phyloP scores from a whole-genome alignment of 2,329 filamentous ascomycete genomes.

The Arachnomyces sp. region DNA sequence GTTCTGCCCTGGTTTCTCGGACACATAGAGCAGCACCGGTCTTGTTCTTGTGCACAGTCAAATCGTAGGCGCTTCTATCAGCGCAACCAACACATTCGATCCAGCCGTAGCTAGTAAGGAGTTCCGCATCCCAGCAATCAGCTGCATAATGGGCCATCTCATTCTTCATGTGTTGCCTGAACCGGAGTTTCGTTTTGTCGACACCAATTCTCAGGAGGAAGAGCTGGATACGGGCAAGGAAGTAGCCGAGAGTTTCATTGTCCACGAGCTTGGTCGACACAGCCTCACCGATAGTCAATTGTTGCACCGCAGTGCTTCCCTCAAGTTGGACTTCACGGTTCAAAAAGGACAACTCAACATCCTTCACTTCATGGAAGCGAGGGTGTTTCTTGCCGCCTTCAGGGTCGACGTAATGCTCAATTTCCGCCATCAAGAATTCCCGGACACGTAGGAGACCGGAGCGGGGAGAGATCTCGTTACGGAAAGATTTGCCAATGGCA shows the following conservation, averaged over 20 bases:
- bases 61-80: constrained; percentile 88
- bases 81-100: constrained; percentile 97
- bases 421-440: constrained; percentile 98
- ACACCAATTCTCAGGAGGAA: constrained; percentile 86
- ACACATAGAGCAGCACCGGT: constrained; percentile 82
- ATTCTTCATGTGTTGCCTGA: constrained; percentile 92
- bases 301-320: constrained; percentile 68
- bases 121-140: constrained; percentile 97
- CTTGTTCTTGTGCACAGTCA: constrained; percentile 86
- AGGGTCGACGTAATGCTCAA: constrained; percentile 96
- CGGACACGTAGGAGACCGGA: constrained; percentile 86
- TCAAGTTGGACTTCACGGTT: constrained; percentile 77
- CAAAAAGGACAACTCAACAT: constrained; percentile 75
- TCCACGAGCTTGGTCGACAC: constrained; percentile 77
- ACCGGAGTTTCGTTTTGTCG: constrained; percentile 79
- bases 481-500: constrained; percentile 94
- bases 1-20: constrained; percentile 69
- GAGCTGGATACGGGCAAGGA: constrained; percentile 83
- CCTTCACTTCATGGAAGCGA: constrained; percentile 76
- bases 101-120: constrained; percentile 89
- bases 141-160: constrained; percentile 90
- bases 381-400: constrained; percentile 88
- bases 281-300: constrained; percentile 74
- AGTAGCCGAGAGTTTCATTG: constrained; percentile 97
- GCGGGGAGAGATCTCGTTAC: constrained; percentile 94